A percentile compares a stretch with the other conserved stretches of the same genome.
Evolutionary conservation across 2,329 filamentous ascomycete species (phyloP).

Genomic region (Coniella lustricola): DNA sequence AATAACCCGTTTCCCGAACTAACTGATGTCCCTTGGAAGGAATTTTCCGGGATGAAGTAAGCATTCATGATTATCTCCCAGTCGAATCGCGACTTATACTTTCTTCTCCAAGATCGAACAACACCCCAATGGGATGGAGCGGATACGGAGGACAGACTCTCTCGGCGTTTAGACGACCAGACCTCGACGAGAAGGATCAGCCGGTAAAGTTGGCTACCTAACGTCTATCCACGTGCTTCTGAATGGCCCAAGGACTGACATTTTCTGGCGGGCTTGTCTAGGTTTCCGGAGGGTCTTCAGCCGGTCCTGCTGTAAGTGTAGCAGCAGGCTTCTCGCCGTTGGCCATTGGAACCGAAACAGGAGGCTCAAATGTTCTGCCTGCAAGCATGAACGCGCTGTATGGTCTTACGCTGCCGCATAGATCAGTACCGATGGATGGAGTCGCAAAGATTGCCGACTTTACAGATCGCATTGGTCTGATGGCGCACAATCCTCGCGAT

Average conservation of each 20-base stretch:
- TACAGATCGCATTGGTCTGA: conserved; percentile 20
- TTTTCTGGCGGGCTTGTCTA: background rate
- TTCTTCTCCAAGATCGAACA: conserved; percentile 26
- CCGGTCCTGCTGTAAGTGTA: conserved; percentile 30
- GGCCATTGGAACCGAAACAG: conserved; percentile 30
- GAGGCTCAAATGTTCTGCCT: conserved; percentile 31
- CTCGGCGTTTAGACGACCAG: conserved; percentile 17
- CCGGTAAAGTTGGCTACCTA: conserved; percentile 18
- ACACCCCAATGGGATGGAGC: conserved; percentile 32
- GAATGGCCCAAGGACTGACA: background rate
- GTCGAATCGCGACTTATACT: conserved; percentile 2
- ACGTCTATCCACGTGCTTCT: too few relatives aligned
- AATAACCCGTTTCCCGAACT: background rate
- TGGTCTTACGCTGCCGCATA: conserved; percentile 25
- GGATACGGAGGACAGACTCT: conserved; percentile 23
- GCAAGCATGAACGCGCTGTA: conserved; percentile 32
- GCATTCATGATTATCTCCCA: conserved; percentile 5
- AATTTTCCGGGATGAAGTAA: conserved; percentile 21
- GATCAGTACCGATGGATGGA: conserved; percentile 14
- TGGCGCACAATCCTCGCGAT: conserved; percentile 20
- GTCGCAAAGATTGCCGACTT: conserved; percentile 15
- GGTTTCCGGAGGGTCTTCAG: conserved; percentile 22
- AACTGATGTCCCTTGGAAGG: background rate
- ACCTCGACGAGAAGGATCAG: conserved; percentile 14
- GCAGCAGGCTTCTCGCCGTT: conserved; percentile 33